Conservation (phyloP, 2,329 filamentous ascomycete genomes). For the Colletotrichum shisoi region DNA sequence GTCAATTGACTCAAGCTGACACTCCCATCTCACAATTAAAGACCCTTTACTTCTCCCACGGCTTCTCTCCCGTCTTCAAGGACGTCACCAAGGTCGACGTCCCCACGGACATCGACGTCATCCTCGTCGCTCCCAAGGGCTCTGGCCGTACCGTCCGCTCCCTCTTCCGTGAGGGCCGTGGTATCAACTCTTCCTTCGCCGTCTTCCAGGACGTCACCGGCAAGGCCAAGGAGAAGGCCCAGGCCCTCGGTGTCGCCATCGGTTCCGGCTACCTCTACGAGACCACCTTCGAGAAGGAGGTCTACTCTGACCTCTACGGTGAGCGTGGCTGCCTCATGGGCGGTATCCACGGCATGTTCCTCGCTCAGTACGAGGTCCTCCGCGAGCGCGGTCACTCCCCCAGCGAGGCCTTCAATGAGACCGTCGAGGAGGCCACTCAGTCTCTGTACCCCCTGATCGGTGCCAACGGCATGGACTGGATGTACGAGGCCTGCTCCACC, state of each 20-base stretch:
- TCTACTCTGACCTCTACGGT: conserved; percentile 99
- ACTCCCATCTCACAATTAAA: conserved; percentile 47
- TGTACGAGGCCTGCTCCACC: conserved; percentile 99
- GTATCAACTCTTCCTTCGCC: conserved; percentile 99
- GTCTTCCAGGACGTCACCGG: conserved; percentile 98
- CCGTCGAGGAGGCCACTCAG: conserved; percentile 99
- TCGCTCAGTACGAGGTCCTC: conserved; percentile 99
- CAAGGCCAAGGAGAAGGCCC: conserved; percentile 96
- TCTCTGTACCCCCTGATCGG: conserved; percentile 97
- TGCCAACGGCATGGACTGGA: conserved; percentile 99
- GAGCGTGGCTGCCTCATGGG: conserved; percentile 99
- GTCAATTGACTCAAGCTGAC: conserved; percentile 41
- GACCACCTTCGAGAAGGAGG: conserved; percentile 99
- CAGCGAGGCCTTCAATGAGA: conserved; percentile 99
- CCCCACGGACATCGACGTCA: conserved; percentile 94
- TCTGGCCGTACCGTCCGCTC: conserved; percentile 98
- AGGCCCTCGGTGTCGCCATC: conserved; percentile 95
- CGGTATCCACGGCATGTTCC: conserved; percentile 99
- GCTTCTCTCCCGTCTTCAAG: conserved; percentile 99
- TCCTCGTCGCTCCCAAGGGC: conserved; percentile 98
- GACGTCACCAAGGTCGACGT: conserved; percentile 98
- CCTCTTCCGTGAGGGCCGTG: conserved; percentile 98
- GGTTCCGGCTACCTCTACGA: conserved; percentile 99
- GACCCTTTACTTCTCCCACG: conserved; percentile 99
- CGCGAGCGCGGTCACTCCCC: conserved; percentile 97